These are phyloP conservation scores for Coix lacrymajobi DNA, from an alignment of 176 grass and related monocot species.

Conservation along the genomic window DNA sequence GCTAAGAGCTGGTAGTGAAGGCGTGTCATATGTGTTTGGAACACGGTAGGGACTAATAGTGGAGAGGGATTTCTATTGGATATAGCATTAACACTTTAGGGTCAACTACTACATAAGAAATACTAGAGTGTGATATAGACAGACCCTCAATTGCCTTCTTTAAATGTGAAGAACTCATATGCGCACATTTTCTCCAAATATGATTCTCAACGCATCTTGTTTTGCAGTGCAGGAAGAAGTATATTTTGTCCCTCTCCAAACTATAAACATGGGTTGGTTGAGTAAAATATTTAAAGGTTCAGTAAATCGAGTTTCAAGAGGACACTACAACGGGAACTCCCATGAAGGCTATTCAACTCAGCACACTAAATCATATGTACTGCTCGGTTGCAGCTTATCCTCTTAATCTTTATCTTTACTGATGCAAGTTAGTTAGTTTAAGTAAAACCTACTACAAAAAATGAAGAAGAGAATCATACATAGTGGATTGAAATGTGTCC, in stretches of 20 bases:
- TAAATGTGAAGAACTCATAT: neutral
- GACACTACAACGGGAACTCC: slow-evolving; percentile 50
- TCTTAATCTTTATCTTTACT: slow-evolving; percentile 1
- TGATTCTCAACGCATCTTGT: neutral
- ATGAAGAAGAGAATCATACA: neutral
- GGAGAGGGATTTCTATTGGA: neutral
- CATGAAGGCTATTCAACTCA: slow-evolving; percentile 34
- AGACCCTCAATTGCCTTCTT: neutral
- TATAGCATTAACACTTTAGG: neutral
- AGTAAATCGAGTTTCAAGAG: slow-evolving; percentile 61
- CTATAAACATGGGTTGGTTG: slow-evolving; percentile 61
- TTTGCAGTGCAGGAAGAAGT: slow-evolving; percentile 28
- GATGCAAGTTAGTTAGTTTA: neutral
- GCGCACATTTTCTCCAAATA: slow-evolving; percentile 10
- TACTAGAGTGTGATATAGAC: neutral
- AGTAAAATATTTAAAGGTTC: slow-evolving; percentile 73
- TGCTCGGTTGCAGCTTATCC: neutral
- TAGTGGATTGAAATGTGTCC: neutral
- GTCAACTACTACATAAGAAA: neutral
- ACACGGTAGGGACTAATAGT: neutral
- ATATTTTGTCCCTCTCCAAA: slow-evolving; percentile 6
- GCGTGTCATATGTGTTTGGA: neutral
- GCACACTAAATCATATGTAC: slow-evolving; percentile 42
- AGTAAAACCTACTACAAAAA: neutral
- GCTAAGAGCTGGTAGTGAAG: neutral